phyloP scores from a whole-genome alignment of 129 eudicot genomes.

The Smallanthus sonchifolius region DNA sequence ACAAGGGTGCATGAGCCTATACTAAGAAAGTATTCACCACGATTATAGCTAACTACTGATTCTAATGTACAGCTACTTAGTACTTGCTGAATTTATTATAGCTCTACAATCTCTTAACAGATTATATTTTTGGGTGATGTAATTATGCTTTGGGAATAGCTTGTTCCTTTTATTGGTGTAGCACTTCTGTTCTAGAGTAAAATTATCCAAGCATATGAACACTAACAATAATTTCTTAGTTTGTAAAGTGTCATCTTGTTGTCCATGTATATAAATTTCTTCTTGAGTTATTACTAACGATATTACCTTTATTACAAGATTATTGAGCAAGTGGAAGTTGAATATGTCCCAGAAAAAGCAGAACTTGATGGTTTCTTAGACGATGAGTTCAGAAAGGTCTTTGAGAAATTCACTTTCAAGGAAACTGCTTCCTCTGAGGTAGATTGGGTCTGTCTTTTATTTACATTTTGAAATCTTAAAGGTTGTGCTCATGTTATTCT shows the following conservation, averaged over 20 bases:
- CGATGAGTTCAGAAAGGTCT: conserved; percentile 78
- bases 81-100: too few species aligned
- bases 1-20: too few species aligned
- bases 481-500: background rate
- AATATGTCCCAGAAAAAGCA: conserved; percentile 79
- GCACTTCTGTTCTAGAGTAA: background rate
- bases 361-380: conserved; percentile 62
- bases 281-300: background rate
- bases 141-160: too few species aligned
- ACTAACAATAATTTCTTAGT: background rate
- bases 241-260: too few species aligned
- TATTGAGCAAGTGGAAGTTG: conserved; percentile 67
- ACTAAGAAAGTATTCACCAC: too few species aligned
- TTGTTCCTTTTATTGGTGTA: too few species aligned
- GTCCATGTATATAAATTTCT: background rate
- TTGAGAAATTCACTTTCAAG: conserved; percentile 74
- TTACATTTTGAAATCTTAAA: background rate
- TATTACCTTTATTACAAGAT: conserved; percentile 14
- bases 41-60: too few species aligned
- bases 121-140: too few species aligned
- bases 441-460: background rate
- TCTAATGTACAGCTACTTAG: too few species aligned
- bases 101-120: too few species aligned
- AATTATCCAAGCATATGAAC: background rate
- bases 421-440: conserved; percentile 68